These are phyloP conservation scores for Spergularia bocconei DNA, from an alignment of 148 eudicot species.

Conservation along the genomic window DNA sequence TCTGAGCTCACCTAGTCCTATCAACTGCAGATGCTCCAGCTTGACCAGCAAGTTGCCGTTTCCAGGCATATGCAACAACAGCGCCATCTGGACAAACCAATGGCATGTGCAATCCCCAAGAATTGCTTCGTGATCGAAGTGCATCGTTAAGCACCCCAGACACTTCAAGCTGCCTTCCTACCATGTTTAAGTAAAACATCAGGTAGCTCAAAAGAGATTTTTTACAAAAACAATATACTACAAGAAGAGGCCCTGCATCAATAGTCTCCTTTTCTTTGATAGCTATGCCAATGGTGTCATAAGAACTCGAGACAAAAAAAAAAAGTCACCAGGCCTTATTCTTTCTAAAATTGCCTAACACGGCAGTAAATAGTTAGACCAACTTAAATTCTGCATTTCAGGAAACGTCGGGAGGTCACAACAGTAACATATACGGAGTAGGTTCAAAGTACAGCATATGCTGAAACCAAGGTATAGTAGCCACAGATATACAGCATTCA, in stretches of 20 bases:
- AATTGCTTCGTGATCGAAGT: conserved; percentile 88
- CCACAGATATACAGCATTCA: too few species aligned
- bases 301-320: too few species aligned
- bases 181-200: conserved; percentile 12
- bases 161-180: conserved; percentile 90
- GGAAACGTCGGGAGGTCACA: too few species aligned
- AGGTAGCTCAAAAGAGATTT: background rate
- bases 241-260: background rate
- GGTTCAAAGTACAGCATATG: too few species aligned
- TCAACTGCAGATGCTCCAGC: conserved; percentile 99
- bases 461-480: too few species aligned
- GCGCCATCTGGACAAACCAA: conserved; percentile 99
- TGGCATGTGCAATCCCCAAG: conserved; percentile 99
- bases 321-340: background rate
- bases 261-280: background rate
- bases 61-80: conserved; percentile 99
- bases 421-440: too few species aligned
- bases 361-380: too few species aligned
- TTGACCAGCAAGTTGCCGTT: conserved; percentile 99
- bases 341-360: background rate
- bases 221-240: background rate
- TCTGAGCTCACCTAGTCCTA: conserved; percentile 67
- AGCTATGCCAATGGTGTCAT: background rate
- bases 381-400: too few species aligned
- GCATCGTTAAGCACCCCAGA: conserved; percentile 90